phyloP scores from a whole-genome alignment of 768 basidiomycete genomes.

The Hypsizygus marmoreus region DNA sequence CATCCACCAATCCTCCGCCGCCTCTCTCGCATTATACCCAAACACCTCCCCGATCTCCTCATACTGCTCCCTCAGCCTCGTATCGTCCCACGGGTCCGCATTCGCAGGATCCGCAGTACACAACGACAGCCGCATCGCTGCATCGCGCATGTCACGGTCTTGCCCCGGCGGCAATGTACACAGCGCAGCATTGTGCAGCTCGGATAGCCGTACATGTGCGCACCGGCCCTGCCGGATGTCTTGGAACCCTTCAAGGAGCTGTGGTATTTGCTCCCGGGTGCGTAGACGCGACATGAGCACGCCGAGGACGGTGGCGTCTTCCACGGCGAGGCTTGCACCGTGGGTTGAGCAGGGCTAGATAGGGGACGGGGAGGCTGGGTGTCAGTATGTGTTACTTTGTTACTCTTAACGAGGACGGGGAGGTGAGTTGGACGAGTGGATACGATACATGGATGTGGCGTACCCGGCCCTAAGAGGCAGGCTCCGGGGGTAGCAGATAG shows the following conservation, averaged over 20 bases:
- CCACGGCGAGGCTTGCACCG: conserved; percentile 46
- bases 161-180: conserved; percentile 46
- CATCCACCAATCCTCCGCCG: conserved; percentile 62
- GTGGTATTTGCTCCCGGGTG: conserved; percentile 43
- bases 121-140: conserved; percentile 27
- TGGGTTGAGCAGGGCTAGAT: conserved; percentile 51
- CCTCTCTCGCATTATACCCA: conserved; percentile 51
- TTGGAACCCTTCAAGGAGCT: conserved; percentile 51
- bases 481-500: too few relatives aligned
- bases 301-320: conserved; percentile 60
- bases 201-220: conserved; percentile 40
- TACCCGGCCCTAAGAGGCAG: too few relatives aligned
- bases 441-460: too few relatives aligned
- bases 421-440: too few relatives aligned
- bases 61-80: conserved; percentile 44
- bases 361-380: too few relatives aligned
- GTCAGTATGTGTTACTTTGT: too few relatives aligned
- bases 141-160: conserved; percentile 43
- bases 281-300: conserved; percentile 52
- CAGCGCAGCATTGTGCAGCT: conserved; percentile 43
- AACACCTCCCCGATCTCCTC: conserved; percentile 49
- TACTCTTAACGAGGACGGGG: too few relatives aligned
- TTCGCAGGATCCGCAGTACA: too few relatives aligned
- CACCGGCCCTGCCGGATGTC: conserved; percentile 52
- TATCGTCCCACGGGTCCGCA: conserved; percentile 42